Evolutionary conservation across 1,284 basidiomycete species (phyloP), one percentile per base, ranked within the genome.

Genomic region (Amylostereum chailletii): DNA sequence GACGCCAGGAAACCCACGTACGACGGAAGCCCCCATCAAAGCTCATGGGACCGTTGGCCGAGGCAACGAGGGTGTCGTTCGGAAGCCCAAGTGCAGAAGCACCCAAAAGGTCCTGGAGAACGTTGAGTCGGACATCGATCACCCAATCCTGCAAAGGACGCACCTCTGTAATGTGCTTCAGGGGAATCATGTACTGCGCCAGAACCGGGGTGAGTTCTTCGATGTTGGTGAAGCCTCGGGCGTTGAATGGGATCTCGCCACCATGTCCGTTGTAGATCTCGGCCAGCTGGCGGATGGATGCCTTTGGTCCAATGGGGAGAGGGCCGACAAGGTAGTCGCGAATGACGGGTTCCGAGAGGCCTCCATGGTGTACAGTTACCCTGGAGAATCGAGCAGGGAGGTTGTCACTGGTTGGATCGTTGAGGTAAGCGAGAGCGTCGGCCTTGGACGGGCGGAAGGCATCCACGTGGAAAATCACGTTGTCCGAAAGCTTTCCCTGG

Each of bases 21-120:
- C 76, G 70, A 42, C 80, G 71, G 69, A 79, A 83, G 8, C 68
- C 64, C 4, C 81, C 81, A 54, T 83, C 79, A 51, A 76, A 81
- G 46, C 76, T 76, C 57, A 75, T 73, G 0, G 81, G 81, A 0
- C 71, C 77, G 42, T 61, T 62, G 1, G 64, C 69, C 2, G 64
- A 72, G 5, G 68, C 67, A 2, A 72, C 58, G 19, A 82, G 65
- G 0, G 75, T 76, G 49, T 76, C 75, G 47, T 74, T 76, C 6
- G 63, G 57, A 1, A 61, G 57, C 0, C 71, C 71, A 34, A 60
- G 53, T 4, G 62, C 62, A 34, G 66, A 64, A 7, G 65, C 72
- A 32, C 63, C 70, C 42, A 74, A 71, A 2, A 77, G 62, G 55
- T 76, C 77, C 67, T 74, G 46, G 7, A 34, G 3, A 30, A 19